Evolutionary conservation across 1,284 basidiomycete genomes (phyloP), one percentile per base, ranked within the genome.

Genomic region (Retiboletus flavoniger): DNA sequence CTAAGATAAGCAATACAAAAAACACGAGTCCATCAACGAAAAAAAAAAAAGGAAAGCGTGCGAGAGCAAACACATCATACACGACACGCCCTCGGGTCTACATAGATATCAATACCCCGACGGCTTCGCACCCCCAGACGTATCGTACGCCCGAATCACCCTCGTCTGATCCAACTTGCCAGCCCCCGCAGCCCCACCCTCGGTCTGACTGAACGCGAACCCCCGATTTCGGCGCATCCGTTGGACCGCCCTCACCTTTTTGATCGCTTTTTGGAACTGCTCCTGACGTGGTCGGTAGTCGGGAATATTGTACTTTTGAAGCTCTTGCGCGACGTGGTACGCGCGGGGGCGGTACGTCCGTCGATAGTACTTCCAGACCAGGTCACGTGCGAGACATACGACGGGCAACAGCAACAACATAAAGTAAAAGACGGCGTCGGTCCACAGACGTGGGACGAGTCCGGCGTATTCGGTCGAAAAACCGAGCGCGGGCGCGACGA

Each of bases 241-340:
- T 69, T 98, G 95, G 1, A 94, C 91, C 0, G 95, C 95, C 32
- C 95, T 86, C 11, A 98, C 95, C 70, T 98, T 98, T 74, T 97
- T 97, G 79, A 98, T 98, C 7, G 95, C 95, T 72, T 97, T 95
- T 73, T 95, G 93, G 75, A 95, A 95, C 86, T 99, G 96, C 73
- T 97, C 96, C 75, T 98, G 96, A 54, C 96, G 81, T 2, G 97
- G 97, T 41, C 97, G 80, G 70, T 98, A 98, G 69, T 99, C 97
- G 9, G 95, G 94, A 57, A 98, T 87, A 70, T 98, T 97, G 78
- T 97, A 98, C 75, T 98, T 98, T 74, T 95, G 93, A 17, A 93
- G 77, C 72, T 99, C 97, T 69, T 99, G 96, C 0, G 96, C 95
- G 60, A 99, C 94, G 71, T 99, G 96, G 72, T 98, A 98, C 16